A percentile compares a stretch with the other conserved stretches of the same genome.
phyloP scores from a whole-genome alignment of 176 grass and related monocot genomes.

The Eragrostis nindensis region DNA sequence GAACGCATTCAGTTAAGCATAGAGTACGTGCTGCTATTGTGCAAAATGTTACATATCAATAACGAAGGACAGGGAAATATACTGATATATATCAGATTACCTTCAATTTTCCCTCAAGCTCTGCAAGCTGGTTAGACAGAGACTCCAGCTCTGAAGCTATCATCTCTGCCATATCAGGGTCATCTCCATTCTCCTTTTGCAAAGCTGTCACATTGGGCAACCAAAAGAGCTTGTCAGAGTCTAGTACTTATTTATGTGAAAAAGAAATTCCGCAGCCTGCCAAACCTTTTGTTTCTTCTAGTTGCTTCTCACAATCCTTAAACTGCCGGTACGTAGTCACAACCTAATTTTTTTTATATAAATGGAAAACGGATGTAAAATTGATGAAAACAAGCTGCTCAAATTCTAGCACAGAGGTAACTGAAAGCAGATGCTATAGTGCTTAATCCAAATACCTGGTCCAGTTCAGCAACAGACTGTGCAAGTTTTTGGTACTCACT shows the following conservation, averaged over 20 bases:
- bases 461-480: slow-evolving; percentile 86
- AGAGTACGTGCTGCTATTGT: not conserved
- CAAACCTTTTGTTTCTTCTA: slow-evolving; percentile 88
- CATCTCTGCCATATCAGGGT: slow-evolving; percentile 93
- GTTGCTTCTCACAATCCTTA: slow-evolving; percentile 83
- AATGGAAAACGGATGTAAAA: slow-evolving; percentile 6
- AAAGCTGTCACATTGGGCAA: slow-evolving; percentile 52
- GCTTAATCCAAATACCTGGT: slow-evolving; percentile 52
- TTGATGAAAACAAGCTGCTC: not conserved
- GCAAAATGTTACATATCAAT: slow-evolving; percentile 1
- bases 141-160: slow-evolving; percentile 75
- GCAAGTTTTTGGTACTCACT: slow-evolving; percentile 93
- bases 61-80: not conserved
- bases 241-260: not conserved
- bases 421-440: not conserved
- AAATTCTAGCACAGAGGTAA: not conserved
- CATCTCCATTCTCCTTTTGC: slow-evolving; percentile 63
- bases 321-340: slow-evolving; percentile 71
- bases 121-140: slow-evolving; percentile 74
- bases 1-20: not conserved
- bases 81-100: slow-evolving; percentile 24
- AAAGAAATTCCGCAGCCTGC: slow-evolving; percentile 26
- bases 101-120: slow-evolving; percentile 84
- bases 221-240: slow-evolving; percentile 11
- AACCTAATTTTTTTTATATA: slow-evolving; percentile 47